Evolutionary conservation across 2,329 filamentous ascomycete species (phyloP).

Genomic region (Didymella glomerata): DNA sequence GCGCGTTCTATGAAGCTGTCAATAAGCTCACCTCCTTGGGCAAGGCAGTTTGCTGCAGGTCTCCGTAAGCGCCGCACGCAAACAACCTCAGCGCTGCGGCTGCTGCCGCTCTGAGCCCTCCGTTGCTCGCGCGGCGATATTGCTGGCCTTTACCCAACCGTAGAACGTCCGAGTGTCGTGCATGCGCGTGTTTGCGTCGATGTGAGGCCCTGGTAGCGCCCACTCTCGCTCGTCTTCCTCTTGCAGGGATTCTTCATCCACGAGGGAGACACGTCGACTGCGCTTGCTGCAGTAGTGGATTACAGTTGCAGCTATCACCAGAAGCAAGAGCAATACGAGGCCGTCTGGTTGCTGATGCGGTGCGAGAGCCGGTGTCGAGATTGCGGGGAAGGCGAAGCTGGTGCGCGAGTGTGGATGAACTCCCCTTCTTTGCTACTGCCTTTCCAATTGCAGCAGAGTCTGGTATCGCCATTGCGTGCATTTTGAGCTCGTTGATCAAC

Average conservation of each 20-base stretch:
- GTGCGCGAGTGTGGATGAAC: not conserved
- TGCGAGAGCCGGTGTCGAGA: not conserved
- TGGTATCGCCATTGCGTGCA: not conserved
- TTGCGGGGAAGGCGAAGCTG: not conserved
- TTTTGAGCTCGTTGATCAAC: not conserved
- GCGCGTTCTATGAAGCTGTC: not conserved
- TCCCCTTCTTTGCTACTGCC: not conserved
- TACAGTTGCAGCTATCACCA: not conserved
- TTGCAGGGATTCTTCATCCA: conserved; percentile 3
- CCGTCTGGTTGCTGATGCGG: conserved; percentile 1
- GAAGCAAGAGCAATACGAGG: not conserved
- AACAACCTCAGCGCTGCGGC: not conserved
- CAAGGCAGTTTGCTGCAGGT: conserved; percentile 8
- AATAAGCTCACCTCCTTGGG: not conserved
- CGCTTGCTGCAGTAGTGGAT: not conserved
- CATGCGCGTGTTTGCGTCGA: conserved; percentile 5
- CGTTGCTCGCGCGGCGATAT: not conserved
- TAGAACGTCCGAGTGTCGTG: conserved; percentile 2
- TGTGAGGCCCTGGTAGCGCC: conserved; percentile 6
- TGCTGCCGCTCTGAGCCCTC: not conserved
- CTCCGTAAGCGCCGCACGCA: not conserved
- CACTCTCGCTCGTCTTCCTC: not conserved
- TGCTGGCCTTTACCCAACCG: conserved; percentile 4
- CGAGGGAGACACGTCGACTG: not conserved
- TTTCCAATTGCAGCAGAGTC: not conserved